phyloP scores from a whole-genome alignment of 768 basidiomycete species.

The Lentinula edodes region DNA sequence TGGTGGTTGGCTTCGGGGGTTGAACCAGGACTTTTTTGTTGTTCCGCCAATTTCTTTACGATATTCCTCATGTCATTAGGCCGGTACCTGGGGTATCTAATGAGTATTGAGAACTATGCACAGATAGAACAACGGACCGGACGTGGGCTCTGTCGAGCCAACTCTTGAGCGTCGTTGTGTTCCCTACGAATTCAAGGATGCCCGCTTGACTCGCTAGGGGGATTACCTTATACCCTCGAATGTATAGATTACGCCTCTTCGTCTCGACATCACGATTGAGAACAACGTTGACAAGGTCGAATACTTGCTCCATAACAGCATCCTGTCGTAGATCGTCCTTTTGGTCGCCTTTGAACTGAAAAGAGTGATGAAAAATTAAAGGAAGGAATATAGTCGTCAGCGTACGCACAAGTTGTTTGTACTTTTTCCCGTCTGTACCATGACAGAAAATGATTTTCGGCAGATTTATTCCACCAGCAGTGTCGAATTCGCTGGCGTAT shows the following conservation, averaged over 20 bases:
- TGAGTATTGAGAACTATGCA: background rate
- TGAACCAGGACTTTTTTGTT: conserved; percentile 17
- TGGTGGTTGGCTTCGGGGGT: conserved; percentile 6
- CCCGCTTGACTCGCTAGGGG: conserved; percentile 80
- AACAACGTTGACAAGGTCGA: conserved; percentile 80
- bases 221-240: conserved; percentile 86
- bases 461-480: conserved; percentile 72
- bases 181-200: conserved; percentile 83
- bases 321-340: conserved; percentile 94
- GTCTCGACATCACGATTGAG: conserved; percentile 73
- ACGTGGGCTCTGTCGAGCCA: conserved; percentile 66
- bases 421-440: conserved; percentile 58
- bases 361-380: background rate
- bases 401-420: conserved; percentile 73
- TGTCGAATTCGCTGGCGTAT: conserved; percentile 54
- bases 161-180: conserved; percentile 57
- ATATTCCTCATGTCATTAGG: conserved; percentile 26
- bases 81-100: conserved; percentile 45
- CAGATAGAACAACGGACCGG: conserved; percentile 34
- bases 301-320: conserved; percentile 98
- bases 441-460: conserved; percentile 77
- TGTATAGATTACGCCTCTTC: conserved; percentile 58
- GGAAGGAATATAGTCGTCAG: background rate
- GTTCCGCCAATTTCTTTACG: conserved; percentile 23
- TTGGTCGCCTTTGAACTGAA: conserved; percentile 87